Base-by-base conservation (phyloP, 164 flowering plant genomes). In the Chloranthus sessilifolius region DNA sequence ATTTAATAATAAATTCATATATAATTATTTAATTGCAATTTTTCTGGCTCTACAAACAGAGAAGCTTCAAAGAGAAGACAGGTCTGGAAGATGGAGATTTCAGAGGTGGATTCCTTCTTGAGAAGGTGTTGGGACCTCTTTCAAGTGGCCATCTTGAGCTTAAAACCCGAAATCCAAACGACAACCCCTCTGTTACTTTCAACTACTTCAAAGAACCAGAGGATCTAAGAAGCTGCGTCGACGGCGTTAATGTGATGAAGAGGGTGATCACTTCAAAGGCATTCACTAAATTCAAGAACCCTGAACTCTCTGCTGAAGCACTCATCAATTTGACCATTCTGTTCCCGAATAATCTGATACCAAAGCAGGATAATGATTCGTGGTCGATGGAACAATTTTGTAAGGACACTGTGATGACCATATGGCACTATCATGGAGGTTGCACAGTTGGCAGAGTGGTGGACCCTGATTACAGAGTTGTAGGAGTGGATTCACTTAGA, bases 401-500 rank as follows among this genome's bases (percentile, higher is more conserved):
- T 47, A 69, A 35, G 25, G 95, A 91, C 58, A 81, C 95, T 7
- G 92, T 88, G 40, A 63, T 78, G 76, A 82, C 89, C 12, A 82
- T 90, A 10, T 90, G 96, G 95, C 98, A 90, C 36, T 91, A 80
- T 29, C 98, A 91, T 63, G 96, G 98, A 28, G 96, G 96, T 0
- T 85, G 96, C 53, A 88, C 74, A 14, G 86, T 83, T 5, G 81
- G 73, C 5, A 60, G 28, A 44, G 98, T 91, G n/a, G 62, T 58
- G 34, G 62, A 58, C 30, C 40, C 16, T 5, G 42, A 50, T 14
- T 50, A 58, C 31, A 23, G 30, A n/a, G 55, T 58, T 1, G 42
- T 58, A 2, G 62, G 62, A 0, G 49, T 58, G 12, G 50, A 85
- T 36, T 68, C 73, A 0, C 69, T 91, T 5, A 64, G 96, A 14